Evolutionary conservation across 306 rosid genomes (phyloP), one percentile per base, ranked within the genome.

Genomic region (Citrullus colocynthis): DNA sequence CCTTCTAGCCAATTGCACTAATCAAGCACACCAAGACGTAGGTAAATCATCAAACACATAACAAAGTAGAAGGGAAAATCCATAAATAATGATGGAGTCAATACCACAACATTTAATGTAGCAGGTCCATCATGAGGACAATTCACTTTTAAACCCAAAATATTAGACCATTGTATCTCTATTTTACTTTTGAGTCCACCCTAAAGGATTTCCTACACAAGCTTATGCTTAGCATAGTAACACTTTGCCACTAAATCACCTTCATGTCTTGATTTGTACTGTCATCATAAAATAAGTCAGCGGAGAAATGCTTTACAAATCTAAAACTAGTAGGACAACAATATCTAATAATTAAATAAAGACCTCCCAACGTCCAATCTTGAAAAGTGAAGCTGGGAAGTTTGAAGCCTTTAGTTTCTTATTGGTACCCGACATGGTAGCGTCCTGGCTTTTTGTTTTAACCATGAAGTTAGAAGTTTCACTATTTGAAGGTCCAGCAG

Each of bases 341-440:
- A 57, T 20, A 77, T 30, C 60, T 32, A 8, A 64, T 54, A 36
- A 56, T 42, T 16, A 3, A 48, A 36, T 58, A 57, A 83, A 78
- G 87, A 93, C 97, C 97, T 93, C 96, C 97, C 97, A 93, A 59
- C 83, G 75, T 62, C 97, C 97, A 54, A 93, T 93, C 84, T 75
- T 93, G 72, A 93, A 78, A 75, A 83, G 82, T 30, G 91, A 89
- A 76, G 94, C 97, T 51, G 94, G 91, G 79, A 93, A 93, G 82
- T 93, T 93, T 6, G 94, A 90, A 79, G 97, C 97, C 87, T 93
- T 93, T 10, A 93, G 90, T 90, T 93, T 93, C 81, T 93, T 96
- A 7, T 77, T 14, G 34, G 79, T 14, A 48, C 88, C 81, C 39
- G 74, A 44, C 9, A 85, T 77, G 70, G 89, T 84, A 73, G 77